Evolutionary conservation across 345 rosid species (phyloP), one percentile per base, ranked within the genome.

Genomic region (Eucalyptus leucophloia): DNA sequence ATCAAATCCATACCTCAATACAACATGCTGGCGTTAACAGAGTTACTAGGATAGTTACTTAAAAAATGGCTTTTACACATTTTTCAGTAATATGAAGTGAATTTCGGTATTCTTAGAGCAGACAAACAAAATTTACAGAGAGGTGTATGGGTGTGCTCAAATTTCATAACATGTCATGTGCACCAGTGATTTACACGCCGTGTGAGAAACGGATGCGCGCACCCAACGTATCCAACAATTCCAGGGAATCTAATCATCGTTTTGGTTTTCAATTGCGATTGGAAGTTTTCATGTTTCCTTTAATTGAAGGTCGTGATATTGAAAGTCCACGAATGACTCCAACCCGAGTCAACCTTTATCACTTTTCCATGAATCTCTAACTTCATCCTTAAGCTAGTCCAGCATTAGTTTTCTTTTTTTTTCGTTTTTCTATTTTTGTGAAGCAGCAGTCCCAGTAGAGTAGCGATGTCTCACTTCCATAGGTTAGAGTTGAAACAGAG

Each of bases 131-230:
- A 12, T 60, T 60, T 60, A 60, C n/a, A 28, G 28, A 60, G 7
- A 4, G 67, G 8, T 60, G 8, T 5, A 5, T 12, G 67, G 15
- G 67, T 60, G 32, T 60, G 32, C 30, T 60, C 15, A 12, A 28
- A 28, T 60, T 28, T 12, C n/a, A 12, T 60, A 60, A 12, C n/a
- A 12, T 60, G 14, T 28, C 67, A 11, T 28, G 67, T 12, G 67
- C n/a, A 60, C 67, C 16, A 5, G 2, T 26, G 1, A 58, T 58
- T 11, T 58, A 58, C 0, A 0, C 26, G n/a, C n/a, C 32, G 16
- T 60, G 67, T 12, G 16, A 60, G 67, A 0, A 60, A 60, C 16
- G 16, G 32, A 60, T 60, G 67, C 67, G 7, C 15, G 32, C 14
- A 60, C 30, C 15, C 7, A 3, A 12, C 32, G 4, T 28, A 60